These are phyloP conservation scores for Fusarium cicatricum DNA, from an alignment of 2,329 filamentous ascomycete genomes.

Conservation along the genomic window DNA sequence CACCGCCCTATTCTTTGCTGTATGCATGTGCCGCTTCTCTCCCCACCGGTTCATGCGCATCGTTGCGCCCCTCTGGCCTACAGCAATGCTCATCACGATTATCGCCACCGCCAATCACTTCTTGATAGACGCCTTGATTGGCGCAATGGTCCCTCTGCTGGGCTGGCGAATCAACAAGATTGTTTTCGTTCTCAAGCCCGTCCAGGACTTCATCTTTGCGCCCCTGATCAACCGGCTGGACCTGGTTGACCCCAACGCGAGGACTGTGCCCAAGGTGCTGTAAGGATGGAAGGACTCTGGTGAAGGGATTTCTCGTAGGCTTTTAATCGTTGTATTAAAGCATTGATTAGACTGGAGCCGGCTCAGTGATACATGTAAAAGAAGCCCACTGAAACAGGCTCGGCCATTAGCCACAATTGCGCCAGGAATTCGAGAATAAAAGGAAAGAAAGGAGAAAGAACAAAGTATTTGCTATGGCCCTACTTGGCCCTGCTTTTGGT, in stretches of 20 bases:
- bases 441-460: no score
- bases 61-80: slow-evolving; percentile 53
- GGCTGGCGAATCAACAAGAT: slow-evolving; percentile 46
- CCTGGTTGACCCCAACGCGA: slow-evolving; percentile 27
- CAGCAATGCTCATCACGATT: slow-evolving; percentile 52
- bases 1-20: slow-evolving; percentile 48
- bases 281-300: neutral
- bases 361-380: neutral
- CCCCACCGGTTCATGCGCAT: slow-evolving; percentile 49
- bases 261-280: slow-evolving; percentile 28
- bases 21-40: slow-evolving; percentile 49
- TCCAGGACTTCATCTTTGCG: slow-evolving; percentile 43
- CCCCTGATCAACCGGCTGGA: slow-evolving; percentile 37
- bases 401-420: neutral
- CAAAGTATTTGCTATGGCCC: no score
- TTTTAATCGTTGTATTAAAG: no score
- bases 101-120: slow-evolving; percentile 53
- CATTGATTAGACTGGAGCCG: neutral
- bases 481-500: no score
- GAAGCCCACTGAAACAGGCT: neutral
- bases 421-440: no score
- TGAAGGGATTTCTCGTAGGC: no score
- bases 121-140: slow-evolving; percentile 48
- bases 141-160: slow-evolving; percentile 45
- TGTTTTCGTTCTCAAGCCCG: slow-evolving; percentile 39